Evolutionary conservation across 306 rosid genomes (phyloP).

Genomic region (Quercus suber): DNA sequence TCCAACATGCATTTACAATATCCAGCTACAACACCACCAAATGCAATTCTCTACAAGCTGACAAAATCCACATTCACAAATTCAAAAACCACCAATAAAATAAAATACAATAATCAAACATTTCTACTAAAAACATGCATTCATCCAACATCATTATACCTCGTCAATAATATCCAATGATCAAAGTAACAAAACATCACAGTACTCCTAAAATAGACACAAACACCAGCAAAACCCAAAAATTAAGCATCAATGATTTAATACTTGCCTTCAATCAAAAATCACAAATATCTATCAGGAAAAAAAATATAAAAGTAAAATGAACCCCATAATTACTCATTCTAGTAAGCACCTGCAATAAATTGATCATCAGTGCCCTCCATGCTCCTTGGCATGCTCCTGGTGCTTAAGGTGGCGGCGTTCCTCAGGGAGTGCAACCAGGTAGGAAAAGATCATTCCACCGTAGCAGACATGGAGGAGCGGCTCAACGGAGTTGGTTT

Average conservation of each 20-base stretch:
- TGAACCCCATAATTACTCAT: not conserved
- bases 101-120: not conserved
- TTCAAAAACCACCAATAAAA: not conserved
- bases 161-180: not conserved
- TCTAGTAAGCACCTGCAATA: slow-evolving; percentile 10
- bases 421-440: slow-evolving; percentile 77
- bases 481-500: slow-evolving; percentile 62
- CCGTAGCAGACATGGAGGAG: slow-evolving; percentile 69
- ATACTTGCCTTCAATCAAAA: not conserved
- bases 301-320: too few species aligned
- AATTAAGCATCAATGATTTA: not conserved
- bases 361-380: slow-evolving; percentile 40
- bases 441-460: slow-evolving; percentile 78
- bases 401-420: slow-evolving; percentile 80
- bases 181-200: not conserved
- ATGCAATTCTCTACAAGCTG: too few species aligned
- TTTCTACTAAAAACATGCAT: not conserved
- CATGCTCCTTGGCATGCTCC: slow-evolving; percentile 63
- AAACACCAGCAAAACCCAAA: not conserved
- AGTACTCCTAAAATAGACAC: not conserved
- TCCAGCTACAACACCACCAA: too few species aligned
- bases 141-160: not conserved
- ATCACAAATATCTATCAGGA: not conserved
- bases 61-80: too few species aligned
- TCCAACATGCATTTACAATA: too few species aligned